phyloP scores from a whole-genome alignment of 1,284 basidiomycete genomes.

The Cryptococcus sp. region DNA sequence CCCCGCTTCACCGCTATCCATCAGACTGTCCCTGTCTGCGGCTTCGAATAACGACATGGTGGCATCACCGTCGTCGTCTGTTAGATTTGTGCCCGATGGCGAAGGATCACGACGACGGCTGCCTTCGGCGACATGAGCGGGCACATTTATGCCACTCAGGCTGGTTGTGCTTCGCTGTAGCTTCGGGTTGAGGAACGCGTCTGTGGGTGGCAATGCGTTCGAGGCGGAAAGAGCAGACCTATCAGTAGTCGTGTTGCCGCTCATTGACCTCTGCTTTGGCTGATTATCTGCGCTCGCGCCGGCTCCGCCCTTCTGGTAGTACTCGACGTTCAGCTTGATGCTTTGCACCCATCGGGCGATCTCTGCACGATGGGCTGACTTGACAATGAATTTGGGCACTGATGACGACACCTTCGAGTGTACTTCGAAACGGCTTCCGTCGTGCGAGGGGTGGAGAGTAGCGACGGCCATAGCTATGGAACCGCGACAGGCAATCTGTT shows the following conservation, averaged over 20 bases:
- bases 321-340: constrained; percentile 72
- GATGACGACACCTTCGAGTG: constrained; percentile 59
- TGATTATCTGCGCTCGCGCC: constrained; percentile 13
- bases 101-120: constrained; percentile 22
- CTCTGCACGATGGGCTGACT: constrained; percentile 86
- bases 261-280: constrained; percentile 17
- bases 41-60: constrained; percentile 33
- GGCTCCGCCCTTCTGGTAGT: constrained; percentile 49
- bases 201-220: constrained; percentile 32
- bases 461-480: constrained; percentile 87
- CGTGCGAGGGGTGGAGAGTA: constrained; percentile 58
- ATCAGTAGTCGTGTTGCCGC: constrained; percentile 24
- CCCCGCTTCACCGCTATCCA: constrained; percentile 12
- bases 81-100: constrained; percentile 24
- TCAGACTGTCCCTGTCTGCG: constrained; percentile 31
- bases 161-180: constrained; percentile 54
- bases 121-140: constrained; percentile 49
- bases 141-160: constrained; percentile 48
- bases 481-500: constrained; percentile 80
- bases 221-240: constrained; percentile 19
- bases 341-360: constrained; percentile 83
- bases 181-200: constrained; percentile 44
- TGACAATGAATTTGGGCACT: constrained; percentile 76
- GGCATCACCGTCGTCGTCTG: constrained; percentile 32
- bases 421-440: constrained; percentile 74